These are phyloP conservation scores for Trametes cingulata DNA, from an alignment of 768 basidiomycete species.

Conservation along the genomic window DNA sequence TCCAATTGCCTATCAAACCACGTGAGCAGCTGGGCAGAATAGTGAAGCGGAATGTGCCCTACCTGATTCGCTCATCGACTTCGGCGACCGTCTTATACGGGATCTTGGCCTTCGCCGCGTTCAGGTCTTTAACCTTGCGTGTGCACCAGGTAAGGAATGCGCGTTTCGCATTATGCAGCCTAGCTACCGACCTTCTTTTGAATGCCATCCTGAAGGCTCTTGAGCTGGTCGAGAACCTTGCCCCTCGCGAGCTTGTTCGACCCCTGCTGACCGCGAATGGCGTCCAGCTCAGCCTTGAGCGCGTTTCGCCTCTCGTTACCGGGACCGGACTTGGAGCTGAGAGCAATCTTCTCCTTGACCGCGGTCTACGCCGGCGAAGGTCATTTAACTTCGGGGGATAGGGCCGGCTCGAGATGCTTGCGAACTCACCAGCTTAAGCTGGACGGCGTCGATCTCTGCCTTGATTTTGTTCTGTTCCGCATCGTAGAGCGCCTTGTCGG, in stretches of 20 bases:
- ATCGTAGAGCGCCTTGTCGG: constrained; percentile 86
- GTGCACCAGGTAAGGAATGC: neutral
- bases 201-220: constrained; percentile 71
- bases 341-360: constrained; percentile 74
- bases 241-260: constrained; percentile 66
- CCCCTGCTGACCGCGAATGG: constrained; percentile 77
- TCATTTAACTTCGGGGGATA: constrained; percentile 1
- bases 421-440: constrained; percentile 73
- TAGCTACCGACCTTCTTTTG: constrained; percentile 70
- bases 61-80: constrained; percentile 87
- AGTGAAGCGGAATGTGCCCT: constrained; percentile 29
- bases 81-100: constrained; percentile 82
- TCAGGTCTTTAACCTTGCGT: constrained; percentile 79
- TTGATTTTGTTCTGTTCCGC: constrained; percentile 83
- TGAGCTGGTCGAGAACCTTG: constrained; percentile 79
- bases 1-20: constrained; percentile 65
- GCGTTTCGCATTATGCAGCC: no score
- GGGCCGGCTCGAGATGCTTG: neutral
- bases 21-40: constrained; percentile 13
- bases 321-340: constrained; percentile 58
- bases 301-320: constrained; percentile 70
- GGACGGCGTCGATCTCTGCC: constrained; percentile 79
- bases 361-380: constrained; percentile 48
- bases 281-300: constrained; percentile 81
- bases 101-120: constrained; percentile 75